Evolutionary conservation across 192 early-diverging fungal genomes (phyloP), one percentile per base, ranked within the genome.

Genomic region (Paraglomus occultum): DNA sequence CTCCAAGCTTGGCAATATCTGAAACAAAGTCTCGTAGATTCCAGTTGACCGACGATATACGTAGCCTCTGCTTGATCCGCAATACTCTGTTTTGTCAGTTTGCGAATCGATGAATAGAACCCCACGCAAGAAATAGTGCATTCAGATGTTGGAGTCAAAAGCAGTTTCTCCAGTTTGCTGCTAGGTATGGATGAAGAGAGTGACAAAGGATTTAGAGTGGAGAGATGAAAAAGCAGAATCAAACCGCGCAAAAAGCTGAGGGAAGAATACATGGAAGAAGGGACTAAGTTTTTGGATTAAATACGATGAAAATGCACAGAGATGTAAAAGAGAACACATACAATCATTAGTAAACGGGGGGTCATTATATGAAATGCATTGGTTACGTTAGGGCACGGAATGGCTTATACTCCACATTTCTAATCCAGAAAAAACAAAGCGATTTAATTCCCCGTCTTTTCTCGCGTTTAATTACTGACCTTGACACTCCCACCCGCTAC

Each of bases 21-120:
- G 17, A 3, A 7, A 67, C 51, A 53, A 67, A 67, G 8, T 31
- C 44, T 20, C 18, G 15, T 8, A 31, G 10, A 54, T 51, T 31
- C 31, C 31, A 50, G 38, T 7, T 54, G 65, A 39, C 51, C 18
- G 11, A 53, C 45, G 18, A 54, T 53, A 39, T 18, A 67, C 14
- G n/a, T 11, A 20, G 65, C 46, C 46, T 67, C 17, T 2, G 65
- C 45, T 50, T 53, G 31, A 44, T 67, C 65, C 9, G n/a, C 20
- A 20, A 23, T 18, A 18, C 1, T 15, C n/a, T 38, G 18, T 54
- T 50, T 51, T 12, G 18, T 14, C 22, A 67, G 45, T 31, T 67
- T 67, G 18, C 54, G 40, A 43, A 67, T 67, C 4, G 65, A 10
- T 11, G 65, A 67, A 20, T 54, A 8, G 22, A 67, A 67, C 12